Evolutionary conservation across 2,329 filamentous ascomycete genomes (phyloP).

Genomic region (Verticillium klebahnii): DNA sequence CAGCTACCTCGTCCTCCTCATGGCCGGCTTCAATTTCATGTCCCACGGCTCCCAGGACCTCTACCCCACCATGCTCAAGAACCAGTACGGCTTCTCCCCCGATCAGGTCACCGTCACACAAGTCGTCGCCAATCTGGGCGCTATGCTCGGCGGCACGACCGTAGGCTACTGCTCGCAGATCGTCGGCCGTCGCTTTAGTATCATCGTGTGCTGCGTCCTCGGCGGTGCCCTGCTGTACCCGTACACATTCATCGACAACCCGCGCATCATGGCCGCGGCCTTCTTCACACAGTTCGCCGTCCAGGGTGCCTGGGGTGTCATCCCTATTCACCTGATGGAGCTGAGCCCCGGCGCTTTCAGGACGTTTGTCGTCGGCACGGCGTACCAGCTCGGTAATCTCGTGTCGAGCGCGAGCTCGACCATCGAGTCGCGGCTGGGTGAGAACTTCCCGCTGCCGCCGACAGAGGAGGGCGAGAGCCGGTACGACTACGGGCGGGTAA

Average conservation of each 20-base stretch:
- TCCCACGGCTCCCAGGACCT: constrained; percentile 67
- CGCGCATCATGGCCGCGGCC: constrained; percentile 68
- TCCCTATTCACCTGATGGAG: constrained; percentile 77
- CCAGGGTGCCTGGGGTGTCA: constrained; percentile 71
- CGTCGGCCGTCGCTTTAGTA: constrained; percentile 64
- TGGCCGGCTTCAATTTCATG: constrained; percentile 94
- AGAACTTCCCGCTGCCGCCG: constrained; percentile 65
- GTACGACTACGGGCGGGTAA: constrained; percentile 77
- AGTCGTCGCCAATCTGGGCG: constrained; percentile 67
- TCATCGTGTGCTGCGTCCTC: constrained; percentile 57
- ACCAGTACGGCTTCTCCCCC: constrained; percentile 47
- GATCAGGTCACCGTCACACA: constrained; percentile 64
- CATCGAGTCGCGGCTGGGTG: constrained; percentile 71
- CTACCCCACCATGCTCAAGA: constrained; percentile 56
- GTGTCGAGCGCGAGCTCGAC: constrained; percentile 65
- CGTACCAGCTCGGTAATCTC: constrained; percentile 75
- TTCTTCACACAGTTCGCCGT: constrained; percentile 83
- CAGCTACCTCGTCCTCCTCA: constrained; percentile 76
- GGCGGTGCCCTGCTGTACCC: constrained; percentile 80
- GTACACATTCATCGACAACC: constrained; percentile 64
- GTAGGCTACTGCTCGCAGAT: constrained; percentile 66
- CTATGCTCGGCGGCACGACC: constrained; percentile 61
- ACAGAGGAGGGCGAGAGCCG: constrained; percentile 42
- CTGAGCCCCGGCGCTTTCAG: constrained; percentile 67
- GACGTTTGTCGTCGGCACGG: constrained; percentile 69